Percentiles rank a stretch among this genome's conserved stretches.
These are phyloP conservation scores for Xylaria sp. DNA, from an alignment of 2,329 filamentous ascomycete species.

Conservation along the genomic window DNA sequence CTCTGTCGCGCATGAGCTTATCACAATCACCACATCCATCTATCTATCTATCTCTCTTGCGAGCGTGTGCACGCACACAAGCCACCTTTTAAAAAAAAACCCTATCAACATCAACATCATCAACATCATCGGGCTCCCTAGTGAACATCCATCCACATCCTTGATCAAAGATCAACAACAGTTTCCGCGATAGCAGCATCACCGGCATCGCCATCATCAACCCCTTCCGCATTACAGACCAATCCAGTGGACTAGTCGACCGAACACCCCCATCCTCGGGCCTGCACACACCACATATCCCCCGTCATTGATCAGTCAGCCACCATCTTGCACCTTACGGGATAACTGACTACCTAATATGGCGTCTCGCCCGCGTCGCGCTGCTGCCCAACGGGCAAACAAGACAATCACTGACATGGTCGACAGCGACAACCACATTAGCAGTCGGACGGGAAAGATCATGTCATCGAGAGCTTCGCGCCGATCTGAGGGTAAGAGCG, in stretches of 20 bases:
- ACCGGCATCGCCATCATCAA: neutral
- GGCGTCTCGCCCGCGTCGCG: constrained; percentile 54
- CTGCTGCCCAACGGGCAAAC: constrained; percentile 59
- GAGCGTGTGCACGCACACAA: constrained; percentile 39
- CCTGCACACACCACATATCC: constrained; percentile 6
- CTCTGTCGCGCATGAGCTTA: constrained; percentile 45
- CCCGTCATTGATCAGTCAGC: neutral
- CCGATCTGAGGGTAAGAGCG: constrained; percentile 61
- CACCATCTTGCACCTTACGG: constrained; percentile 1
- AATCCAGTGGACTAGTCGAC: constrained; percentile 17
- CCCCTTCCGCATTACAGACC: constrained; percentile 16
- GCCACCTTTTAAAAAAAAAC: constrained; percentile 45
- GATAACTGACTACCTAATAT: constrained; percentile 39
- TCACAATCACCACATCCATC: constrained; percentile 41
- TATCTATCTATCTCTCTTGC: constrained; percentile 24
- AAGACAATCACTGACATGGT: constrained; percentile 63
- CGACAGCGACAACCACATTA: constrained; percentile 58
- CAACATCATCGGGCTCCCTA: constrained; percentile 8
- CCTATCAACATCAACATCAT: neutral
- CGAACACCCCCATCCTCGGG: neutral
- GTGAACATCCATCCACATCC: constrained; percentile 11
- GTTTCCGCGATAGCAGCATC: neutral
- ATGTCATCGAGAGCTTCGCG: constrained; percentile 64
- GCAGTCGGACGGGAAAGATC: constrained; percentile 52
- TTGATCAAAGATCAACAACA: constrained; percentile 9